Base-by-base conservation (phyloP, 2,329 filamentous ascomycete genomes). In the Orbilia quercus region DNA sequence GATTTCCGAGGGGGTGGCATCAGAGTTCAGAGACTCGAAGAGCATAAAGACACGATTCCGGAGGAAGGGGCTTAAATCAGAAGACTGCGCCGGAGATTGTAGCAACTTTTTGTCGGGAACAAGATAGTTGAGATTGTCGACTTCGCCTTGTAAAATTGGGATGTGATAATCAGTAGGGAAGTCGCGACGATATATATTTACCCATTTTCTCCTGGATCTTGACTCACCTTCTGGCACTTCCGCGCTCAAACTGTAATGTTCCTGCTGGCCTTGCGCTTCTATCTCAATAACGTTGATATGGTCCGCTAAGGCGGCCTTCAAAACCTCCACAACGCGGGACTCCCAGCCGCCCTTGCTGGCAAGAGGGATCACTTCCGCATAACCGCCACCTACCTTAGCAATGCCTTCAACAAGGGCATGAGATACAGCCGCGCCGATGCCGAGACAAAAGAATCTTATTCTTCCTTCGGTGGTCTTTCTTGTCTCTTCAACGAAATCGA, bases 331-430 rank as follows among this genome's bases (percentile, higher is more conserved):
- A 16, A 62, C 22, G 7, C 45, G 45, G 12, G 44, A 51, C 25
- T 62, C 58, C 58, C 58, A 62, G 1, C 45, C 58, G 2, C 58
- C 58, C 12, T 42, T 1, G 75, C 84, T 83, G 75, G 85, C 84
- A 44, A 86, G 81, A 36, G 82, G 82, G 14, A 83, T 77, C 64
- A 80, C 75, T 45, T 80, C 79, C 2, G 83, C 81, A 65, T 85
- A 86, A 0, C 87, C 87, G 58, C 85, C 84, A 0, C 86, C 87
- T 11, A 84, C 83, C 55, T 83, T 82, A 16, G 86, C 86, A 65
- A 88, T 81, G 0, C 86, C 86, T 76, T 88, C 84, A 9, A 88
- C 83, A 1, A 89, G 79, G 1, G 85, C 82, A 76, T 86, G 83
- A 0, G 85, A 88, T 7, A 85, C 85, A 3, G 80, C 81, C 25